Conservation (phyloP, 1,284 basidiomycete species). For the Wallemia ichthyophaga region DNA sequence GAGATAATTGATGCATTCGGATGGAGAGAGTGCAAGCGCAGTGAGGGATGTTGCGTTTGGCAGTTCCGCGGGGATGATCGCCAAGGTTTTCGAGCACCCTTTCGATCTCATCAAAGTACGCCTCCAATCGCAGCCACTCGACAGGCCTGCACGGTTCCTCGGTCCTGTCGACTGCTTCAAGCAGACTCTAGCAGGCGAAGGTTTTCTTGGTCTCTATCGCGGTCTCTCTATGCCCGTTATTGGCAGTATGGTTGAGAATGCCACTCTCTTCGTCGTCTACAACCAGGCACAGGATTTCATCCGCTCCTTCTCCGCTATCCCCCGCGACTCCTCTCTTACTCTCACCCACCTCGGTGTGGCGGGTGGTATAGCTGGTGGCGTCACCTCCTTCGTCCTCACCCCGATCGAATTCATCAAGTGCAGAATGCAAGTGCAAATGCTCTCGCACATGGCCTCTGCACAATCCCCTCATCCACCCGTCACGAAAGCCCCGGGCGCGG, state of each 20-base stretch:
- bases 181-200: conserved; percentile 46
- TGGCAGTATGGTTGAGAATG: conserved; percentile 74
- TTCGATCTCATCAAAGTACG: conserved; percentile 61
- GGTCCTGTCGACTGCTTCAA: conserved; percentile 52
- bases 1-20: background rate
- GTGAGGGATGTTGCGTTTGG: conserved; percentile 21
- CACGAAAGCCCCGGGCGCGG: conserved; percentile 23
- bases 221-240: conserved; percentile 62
- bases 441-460: conserved; percentile 13
- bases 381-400: conserved; percentile 57
- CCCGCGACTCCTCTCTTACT: conserved; percentile 19
- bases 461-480: conserved; percentile 9
- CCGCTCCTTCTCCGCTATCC: conserved; percentile 13
- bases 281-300: conserved; percentile 47
- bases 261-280: conserved; percentile 58
- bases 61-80: conserved; percentile 36
- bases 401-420: conserved; percentile 79
- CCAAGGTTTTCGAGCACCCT: conserved; percentile 58
- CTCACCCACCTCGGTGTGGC: conserved; percentile 38
- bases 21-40: background rate
- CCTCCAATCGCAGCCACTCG: conserved; percentile 50
- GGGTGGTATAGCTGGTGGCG: conserved; percentile 47
- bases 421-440: conserved; percentile 82
- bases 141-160: conserved; percentile 33
- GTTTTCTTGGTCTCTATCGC: conserved; percentile 43